These are phyloP conservation scores for Diutina scorzettiae DNA, from an alignment of 1,139 yeast species.

Conservation along the genomic window DNA sequence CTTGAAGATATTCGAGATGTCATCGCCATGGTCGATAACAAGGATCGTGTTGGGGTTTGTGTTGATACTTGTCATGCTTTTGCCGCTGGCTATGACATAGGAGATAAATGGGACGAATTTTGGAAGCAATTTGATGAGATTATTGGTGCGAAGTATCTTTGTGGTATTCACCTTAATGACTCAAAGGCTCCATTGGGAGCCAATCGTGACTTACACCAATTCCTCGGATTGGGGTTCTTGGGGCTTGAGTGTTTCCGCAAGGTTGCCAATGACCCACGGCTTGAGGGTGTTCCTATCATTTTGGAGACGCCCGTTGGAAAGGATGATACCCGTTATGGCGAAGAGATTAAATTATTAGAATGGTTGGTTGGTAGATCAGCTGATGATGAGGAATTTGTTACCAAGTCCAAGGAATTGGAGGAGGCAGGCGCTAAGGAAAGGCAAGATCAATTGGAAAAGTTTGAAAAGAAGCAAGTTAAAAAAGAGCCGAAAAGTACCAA, in stretches of 20 bases:
- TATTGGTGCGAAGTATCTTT: constrained; percentile 63
- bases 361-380: constrained; percentile 47
- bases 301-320: constrained; percentile 76
- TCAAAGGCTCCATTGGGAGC: constrained; percentile 91
- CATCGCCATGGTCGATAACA: constrained; percentile 65
- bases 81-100: constrained; percentile 91
- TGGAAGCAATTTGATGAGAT: constrained; percentile 64
- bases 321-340: constrained; percentile 52
- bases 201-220: constrained; percentile 84
- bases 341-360: constrained; percentile 67
- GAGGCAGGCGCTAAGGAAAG: constrained; percentile 49
- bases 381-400: constrained; percentile 45
- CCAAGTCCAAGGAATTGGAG: constrained; percentile 37
- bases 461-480: constrained; percentile 14
- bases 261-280: constrained; percentile 54
- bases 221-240: constrained; percentile 77
- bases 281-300: constrained; percentile 65
- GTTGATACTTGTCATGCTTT: constrained; percentile 91
- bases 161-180: constrained; percentile 83
- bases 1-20: constrained; percentile 67
- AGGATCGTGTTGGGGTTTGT: constrained; percentile 82
- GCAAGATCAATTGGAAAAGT: constrained; percentile 33
- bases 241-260: constrained; percentile 77
- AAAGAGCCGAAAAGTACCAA: neutral
- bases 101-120: constrained; percentile 50